These are phyloP conservation scores for Immersiella caudata DNA, from an alignment of 495 filamentous ascomycete species.

Conservation along the genomic window DNA sequence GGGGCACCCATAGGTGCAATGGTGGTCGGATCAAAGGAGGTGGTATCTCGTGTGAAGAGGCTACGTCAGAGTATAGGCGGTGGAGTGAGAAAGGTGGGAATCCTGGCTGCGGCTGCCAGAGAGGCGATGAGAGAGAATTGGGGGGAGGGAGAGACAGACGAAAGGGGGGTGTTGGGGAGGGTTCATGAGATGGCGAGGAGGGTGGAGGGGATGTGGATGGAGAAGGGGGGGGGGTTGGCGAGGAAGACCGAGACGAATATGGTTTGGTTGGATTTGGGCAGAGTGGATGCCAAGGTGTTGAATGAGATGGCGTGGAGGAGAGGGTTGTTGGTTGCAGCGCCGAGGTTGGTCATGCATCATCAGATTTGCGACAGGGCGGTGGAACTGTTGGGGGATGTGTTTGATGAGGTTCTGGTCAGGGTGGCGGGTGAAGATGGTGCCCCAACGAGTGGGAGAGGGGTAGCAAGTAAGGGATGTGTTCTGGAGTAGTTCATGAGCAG, in stretches of 20 bases:
- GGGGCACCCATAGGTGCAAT: slow-evolving; percentile 83
- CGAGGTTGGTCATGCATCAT: too few species aligned
- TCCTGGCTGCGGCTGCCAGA: slow-evolving; percentile 56
- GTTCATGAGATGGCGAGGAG: slow-evolving; percentile 66
- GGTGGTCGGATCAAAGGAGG: slow-evolving; percentile 63
- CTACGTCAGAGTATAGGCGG: slow-evolving; percentile 79
- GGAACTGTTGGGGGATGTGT: too few species aligned
- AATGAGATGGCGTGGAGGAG: too few species aligned
- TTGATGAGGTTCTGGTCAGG: too few species aligned
- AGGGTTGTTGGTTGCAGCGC: too few species aligned
- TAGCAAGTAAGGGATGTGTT: too few species aligned
- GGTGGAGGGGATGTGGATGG: slow-evolving; percentile 64
- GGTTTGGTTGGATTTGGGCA: slow-evolving; percentile 70
- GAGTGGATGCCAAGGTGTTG: too few species aligned
- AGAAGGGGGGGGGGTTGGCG: slow-evolving; percentile 56
- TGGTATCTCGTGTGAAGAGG: slow-evolving; percentile 69
- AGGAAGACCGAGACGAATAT: slow-evolving; percentile 80
- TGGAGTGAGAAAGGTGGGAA: slow-evolving; percentile 68
- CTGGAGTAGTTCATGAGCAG: too few species aligned
- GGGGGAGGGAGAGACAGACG: slow-evolving; percentile 51
- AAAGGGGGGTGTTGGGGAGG: slow-evolving; percentile 58
- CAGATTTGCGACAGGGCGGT: too few species aligned
- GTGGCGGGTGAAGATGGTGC: too few species aligned
- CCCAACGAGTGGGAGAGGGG: too few species aligned
- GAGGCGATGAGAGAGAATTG: slow-evolving; percentile 67